phyloP scores from a whole-genome alignment of 306 rosid genomes.

The Gillenia trifoliata region DNA sequence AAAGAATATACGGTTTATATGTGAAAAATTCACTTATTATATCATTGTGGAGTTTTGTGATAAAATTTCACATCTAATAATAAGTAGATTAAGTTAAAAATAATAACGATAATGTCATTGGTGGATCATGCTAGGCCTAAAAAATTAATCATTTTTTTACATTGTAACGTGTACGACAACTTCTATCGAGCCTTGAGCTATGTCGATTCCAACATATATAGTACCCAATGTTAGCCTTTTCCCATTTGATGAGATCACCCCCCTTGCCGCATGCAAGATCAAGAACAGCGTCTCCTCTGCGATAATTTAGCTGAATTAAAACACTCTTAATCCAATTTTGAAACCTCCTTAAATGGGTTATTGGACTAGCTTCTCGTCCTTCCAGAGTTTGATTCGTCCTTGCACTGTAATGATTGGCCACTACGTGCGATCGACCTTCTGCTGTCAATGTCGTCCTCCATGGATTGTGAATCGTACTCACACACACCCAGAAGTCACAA shows the following conservation, averaged over 20 bases:
- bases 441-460: conserved; percentile 92
- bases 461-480: no score
- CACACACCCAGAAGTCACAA: no score
- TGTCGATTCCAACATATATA: conserved; percentile 96
- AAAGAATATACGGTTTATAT: no score
- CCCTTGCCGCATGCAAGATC: conserved; percentile 99
- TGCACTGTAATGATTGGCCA: conserved; percentile 94
- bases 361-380: conserved; percentile 84
- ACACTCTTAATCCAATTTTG: conserved; percentile 98
- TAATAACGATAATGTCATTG: no score
- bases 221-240: conserved; percentile 89
- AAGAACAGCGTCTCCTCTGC: conserved; percentile 82
- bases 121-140: no score
- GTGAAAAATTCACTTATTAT: no score
- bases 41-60: no score
- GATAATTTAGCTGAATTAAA: conserved; percentile 83
- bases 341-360: conserved; percentile 81
- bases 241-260: conserved; percentile 99
- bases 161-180: conserved; percentile 91
- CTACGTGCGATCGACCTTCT: conserved; percentile 73
- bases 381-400: conserved; percentile 89
- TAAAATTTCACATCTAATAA: no score
- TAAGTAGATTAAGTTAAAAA: no score
- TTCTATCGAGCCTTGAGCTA: conserved; percentile 91
- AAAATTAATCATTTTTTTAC: no score